Percentiles rank a stretch among this genome's conserved stretches.
Evolutionary conservation across 768 basidiomycete genomes (phyloP).

Genomic region (Cyclocybe cylindracea): DNA sequence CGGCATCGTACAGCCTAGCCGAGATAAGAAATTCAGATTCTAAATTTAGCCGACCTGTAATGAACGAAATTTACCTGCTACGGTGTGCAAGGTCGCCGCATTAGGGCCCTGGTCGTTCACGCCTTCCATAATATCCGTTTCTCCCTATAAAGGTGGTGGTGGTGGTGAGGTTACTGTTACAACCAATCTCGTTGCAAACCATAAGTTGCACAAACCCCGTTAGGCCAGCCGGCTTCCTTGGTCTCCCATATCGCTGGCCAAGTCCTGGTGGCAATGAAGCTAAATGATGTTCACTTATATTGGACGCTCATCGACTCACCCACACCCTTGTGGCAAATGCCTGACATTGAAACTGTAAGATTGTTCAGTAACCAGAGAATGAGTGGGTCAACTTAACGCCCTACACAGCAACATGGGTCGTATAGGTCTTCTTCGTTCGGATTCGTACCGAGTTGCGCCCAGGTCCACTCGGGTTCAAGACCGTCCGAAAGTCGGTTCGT

Average conservation of each 20-base stretch:
- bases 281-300: neutral
- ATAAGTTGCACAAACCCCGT: conserved; percentile 24
- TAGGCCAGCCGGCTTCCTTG: conserved; percentile 50
- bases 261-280: conserved; percentile 23
- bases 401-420: conserved; percentile 54
- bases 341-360: conserved; percentile 33
- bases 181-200: neutral
- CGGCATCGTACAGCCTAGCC: conserved; percentile 22
- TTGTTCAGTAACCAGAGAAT: neutral
- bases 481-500: conserved; percentile 49
- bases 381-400: conserved; percentile 13
- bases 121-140: conserved; percentile 43
- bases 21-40: neutral
- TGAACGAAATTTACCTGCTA: conserved; percentile 46
- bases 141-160: conserved; percentile 25
- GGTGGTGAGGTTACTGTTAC: neutral
- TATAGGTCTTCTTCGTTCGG: conserved; percentile 49
- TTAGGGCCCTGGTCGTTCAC: conserved; percentile 39
- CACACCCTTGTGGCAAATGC: conserved; percentile 39
- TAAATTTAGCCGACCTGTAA: conserved; percentile 24
- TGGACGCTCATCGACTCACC: conserved; percentile 18
- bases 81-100: conserved; percentile 37
- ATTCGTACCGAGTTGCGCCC: conserved; percentile 62
- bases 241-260: conserved; percentile 63
- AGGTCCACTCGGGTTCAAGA: conserved; percentile 43